Evolutionary conservation across 106 monocot species (phyloP), one percentile per base, ranked within the genome.

Genomic region (Dendrobium catenatum): DNA sequence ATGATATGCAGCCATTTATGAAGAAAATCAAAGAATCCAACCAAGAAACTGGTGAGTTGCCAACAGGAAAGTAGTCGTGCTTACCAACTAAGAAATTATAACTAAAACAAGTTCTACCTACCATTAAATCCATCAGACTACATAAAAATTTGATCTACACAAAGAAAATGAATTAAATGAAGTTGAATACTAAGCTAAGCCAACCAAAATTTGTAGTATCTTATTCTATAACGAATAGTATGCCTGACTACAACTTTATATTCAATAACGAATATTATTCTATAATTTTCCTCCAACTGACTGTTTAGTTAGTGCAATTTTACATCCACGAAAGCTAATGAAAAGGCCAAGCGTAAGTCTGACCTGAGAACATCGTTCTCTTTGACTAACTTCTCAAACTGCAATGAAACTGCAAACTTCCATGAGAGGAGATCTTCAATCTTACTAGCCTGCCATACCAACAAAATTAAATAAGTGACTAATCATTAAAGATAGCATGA

Each of bases 351-450:
- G 55, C 31, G 64, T 22, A 72, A 79, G 19, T 83, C 79, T 49
- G 66, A 95, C 95, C 93, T 95, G 90, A 95, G 82, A 82, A 41
- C 44, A 33, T 75, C 79, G 85, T 85, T 95, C 54, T 93, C 86
- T 81, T 80, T 81, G 64, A 88, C 24, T 24, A 93, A 72, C 46
- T 85, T 61, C 20, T 93, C 85, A 78, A 95, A 55, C 66, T 89
- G 86, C 48, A 77, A 82, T 58, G 89, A 88, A 83, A 86, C 70
- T 41, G 81, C 9, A 10, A 59, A 47, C 84, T 88, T 95, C 95
- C 95, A 95, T 56, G 81, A 78, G 6, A 83, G 78, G 19, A 95
- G 75, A 22, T 89, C 93, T 77, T 54, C 88, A 81, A 89, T 84
- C 31, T 89, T 88, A 47, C 84, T 88, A 55, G 79, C 81, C 95